A percentile compares a stretch with the other conserved stretches of the same genome.
Evolutionary conservation across 345 rosid species (phyloP).

Genomic region (Laguncularia racemosa): DNA sequence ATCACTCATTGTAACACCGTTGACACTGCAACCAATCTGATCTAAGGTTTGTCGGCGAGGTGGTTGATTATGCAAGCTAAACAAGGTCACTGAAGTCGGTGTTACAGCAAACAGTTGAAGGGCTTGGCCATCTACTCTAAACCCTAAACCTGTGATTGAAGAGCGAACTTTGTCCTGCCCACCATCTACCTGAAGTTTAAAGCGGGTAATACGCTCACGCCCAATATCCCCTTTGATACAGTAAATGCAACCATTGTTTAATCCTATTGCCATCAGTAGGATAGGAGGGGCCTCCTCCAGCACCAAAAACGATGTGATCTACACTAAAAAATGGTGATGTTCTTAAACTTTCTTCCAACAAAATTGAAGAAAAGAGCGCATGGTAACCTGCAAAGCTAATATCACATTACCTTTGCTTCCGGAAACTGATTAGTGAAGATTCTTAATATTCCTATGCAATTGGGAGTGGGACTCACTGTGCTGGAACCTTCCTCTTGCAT

Average conservation of each 20-base stretch:
- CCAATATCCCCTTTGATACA: constrained; percentile 98
- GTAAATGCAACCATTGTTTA: constrained; percentile 77
- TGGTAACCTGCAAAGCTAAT: neutral
- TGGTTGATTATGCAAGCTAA: constrained; percentile 71
- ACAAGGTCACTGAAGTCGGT: constrained; percentile 64
- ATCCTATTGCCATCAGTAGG: constrained; percentile 81
- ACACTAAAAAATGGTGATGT: constrained; percentile 22
- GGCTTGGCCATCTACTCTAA: constrained; percentile 80
- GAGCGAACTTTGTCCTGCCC: constrained; percentile 28
- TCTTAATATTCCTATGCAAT: constrained; percentile 79
- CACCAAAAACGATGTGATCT: constrained; percentile 90
- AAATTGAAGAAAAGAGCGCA: neutral
- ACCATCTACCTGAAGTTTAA: constrained; percentile 70
- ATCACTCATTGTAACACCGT: constrained; percentile 87
- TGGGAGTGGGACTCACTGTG: constrained; percentile 62
- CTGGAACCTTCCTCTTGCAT: constrained; percentile 84
- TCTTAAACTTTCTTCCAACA: neutral
- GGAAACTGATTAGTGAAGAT: constrained; percentile 94
- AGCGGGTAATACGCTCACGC: constrained; percentile 81
- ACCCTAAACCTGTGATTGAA: constrained; percentile 73
- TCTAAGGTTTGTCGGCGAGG: constrained; percentile 69
- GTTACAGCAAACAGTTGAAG: constrained; percentile 84
- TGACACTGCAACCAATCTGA: constrained; percentile 67
- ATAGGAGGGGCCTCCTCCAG: constrained; percentile 96
- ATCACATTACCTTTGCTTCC: constrained; percentile 63